These are phyloP conservation scores for Mycosphaerelloides madeirae DNA, from an alignment of 2,329 filamentous ascomycete genomes.

Conservation along the genomic window DNA sequence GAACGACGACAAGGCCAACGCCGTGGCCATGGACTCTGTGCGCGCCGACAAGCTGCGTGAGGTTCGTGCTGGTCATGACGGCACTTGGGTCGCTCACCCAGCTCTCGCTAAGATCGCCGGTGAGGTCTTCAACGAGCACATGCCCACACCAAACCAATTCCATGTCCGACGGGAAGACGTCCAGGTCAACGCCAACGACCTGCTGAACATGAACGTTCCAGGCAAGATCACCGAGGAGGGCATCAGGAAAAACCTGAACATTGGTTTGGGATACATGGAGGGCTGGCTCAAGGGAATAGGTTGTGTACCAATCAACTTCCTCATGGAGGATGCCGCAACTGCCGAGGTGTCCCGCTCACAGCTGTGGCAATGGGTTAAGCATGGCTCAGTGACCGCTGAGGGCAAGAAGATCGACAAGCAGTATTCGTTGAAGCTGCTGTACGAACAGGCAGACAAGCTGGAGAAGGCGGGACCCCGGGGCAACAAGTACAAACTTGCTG, in stretches of 20 bases:
- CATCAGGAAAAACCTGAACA: constrained; percentile 96
- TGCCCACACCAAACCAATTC: constrained; percentile 97
- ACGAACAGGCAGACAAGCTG: constrained; percentile 76
- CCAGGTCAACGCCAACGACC: constrained; percentile 75
- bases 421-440: constrained; percentile 79
- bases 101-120: constrained; percentile 81
- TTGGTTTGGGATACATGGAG: constrained; percentile 97
- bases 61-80: constrained; percentile 90
- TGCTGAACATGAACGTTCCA: constrained; percentile 97
- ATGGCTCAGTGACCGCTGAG: constrained; percentile 70
- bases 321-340: constrained; percentile 98
- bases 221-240: constrained; percentile 88
- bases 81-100: constrained; percentile 95
- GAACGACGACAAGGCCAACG: constrained; percentile 62
- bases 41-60: constrained; percentile 95
- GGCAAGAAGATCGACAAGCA: constrained; percentile 91
- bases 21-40: constrained; percentile 39
- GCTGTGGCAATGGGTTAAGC: constrained; percentile 91
- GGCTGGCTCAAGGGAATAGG: constrained; percentile 93
- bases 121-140: constrained; percentile 95
- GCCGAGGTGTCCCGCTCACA: constrained; percentile 92
- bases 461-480: constrained; percentile 71
- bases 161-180: constrained; percentile 89
- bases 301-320: constrained; percentile 94
- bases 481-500: constrained; percentile 86